Conservation (phyloP, 2,329 filamentous ascomycete species). For the Colletotrichum abscissum region DNA sequence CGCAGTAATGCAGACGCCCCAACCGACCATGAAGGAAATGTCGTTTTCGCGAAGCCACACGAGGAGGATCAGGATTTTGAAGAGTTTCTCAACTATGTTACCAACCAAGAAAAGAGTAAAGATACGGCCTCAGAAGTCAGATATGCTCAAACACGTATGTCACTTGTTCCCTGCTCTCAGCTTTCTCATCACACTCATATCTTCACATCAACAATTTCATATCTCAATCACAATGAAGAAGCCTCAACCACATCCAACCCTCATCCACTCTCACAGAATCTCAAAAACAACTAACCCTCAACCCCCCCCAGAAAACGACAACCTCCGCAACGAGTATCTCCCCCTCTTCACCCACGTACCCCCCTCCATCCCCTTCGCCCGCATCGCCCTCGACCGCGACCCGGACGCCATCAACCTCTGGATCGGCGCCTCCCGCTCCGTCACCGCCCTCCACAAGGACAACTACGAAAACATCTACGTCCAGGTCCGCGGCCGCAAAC, state of each 20-base stretch:
- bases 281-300: not conserved
- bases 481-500: conserved; percentile 78
- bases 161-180: not conserved
- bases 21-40: conserved; percentile 49
- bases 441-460: conserved; percentile 82
- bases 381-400: conserved; percentile 70
- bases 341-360: conserved; percentile 73
- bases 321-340: conserved; percentile 78
- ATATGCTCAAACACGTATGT: conserved; percentile 79
- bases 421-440: conserved; percentile 79
- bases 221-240: not conserved
- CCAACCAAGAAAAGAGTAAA: conserved; percentile 44
- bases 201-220: not conserved
- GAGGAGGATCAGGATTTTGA: conserved; percentile 73
- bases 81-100: conserved; percentile 71
- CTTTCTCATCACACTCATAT: not conserved
- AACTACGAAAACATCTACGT: conserved; percentile 90
- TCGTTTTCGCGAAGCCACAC: conserved; percentile 77
- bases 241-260: not conserved
- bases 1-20: conserved; percentile 63
- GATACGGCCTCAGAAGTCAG: conserved; percentile 59
- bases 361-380: conserved; percentile 75
- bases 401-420: conserved; percentile 87
- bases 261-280: not conserved
- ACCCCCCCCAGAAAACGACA: conserved; percentile 75